phyloP scores from a whole-genome alignment of 2,329 filamentous ascomycete genomes.

The Phyllosticta paracitricarpa region DNA sequence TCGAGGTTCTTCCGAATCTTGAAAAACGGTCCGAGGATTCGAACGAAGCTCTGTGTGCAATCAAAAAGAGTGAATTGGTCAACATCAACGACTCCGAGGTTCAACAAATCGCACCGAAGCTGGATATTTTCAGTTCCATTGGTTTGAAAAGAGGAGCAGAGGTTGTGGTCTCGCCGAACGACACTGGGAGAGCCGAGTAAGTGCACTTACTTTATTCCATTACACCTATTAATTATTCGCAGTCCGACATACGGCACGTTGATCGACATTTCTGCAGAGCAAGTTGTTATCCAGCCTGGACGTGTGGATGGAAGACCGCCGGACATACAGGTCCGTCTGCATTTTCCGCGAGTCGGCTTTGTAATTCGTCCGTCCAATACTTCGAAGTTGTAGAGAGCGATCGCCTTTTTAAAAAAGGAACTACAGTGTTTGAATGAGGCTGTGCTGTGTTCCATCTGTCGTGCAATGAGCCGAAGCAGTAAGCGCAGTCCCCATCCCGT shows the following conservation, averaged over 20 bases:
- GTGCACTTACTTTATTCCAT: background rate
- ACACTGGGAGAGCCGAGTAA: constrained; percentile 27
- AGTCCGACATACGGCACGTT: constrained; percentile 27
- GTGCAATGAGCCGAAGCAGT: too few species aligned
- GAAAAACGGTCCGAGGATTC: constrained; percentile 16
- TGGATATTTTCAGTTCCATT: constrained; percentile 17
- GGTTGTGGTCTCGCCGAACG: constrained; percentile 30
- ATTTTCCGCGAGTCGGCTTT: constrained; percentile 33
- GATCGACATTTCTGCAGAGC: constrained; percentile 30
- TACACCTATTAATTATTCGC: background rate
- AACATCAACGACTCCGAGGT: constrained; percentile 18
- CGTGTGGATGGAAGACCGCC: constrained; percentile 15
- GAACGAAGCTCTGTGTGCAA: background rate
- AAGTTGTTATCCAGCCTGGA: constrained; percentile 28
- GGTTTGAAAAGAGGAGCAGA: constrained; percentile 22
- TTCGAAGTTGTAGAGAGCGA: background rate
- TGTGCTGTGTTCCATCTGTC: too few species aligned
- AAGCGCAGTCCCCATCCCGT: too few species aligned
- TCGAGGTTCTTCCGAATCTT: constrained; percentile 20
- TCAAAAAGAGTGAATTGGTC: background rate
- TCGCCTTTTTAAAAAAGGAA: background rate
- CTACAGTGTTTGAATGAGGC: too few species aligned
- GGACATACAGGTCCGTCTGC: constrained; percentile 24
- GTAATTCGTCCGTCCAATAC: constrained; percentile 15
- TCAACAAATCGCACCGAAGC: constrained; percentile 19